Evolutionary conservation across 139 green algal genomes (phyloP), one percentile per base, ranked within the genome.

Genomic region (Pycnococcus provasolii): DNA sequence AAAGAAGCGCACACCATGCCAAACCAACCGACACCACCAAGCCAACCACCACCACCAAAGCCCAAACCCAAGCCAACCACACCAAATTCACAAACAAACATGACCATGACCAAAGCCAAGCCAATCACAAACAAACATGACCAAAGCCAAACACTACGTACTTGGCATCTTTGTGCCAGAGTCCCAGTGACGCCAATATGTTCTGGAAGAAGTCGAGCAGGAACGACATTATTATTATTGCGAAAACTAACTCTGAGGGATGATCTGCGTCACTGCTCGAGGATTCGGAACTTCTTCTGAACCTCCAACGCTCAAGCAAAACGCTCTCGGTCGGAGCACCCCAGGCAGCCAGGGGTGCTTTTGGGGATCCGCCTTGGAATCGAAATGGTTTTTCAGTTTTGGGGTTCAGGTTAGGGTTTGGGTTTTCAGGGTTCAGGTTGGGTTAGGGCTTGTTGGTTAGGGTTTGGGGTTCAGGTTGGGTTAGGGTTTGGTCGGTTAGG

Each of bases 131-230:
- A 45, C 11, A 45, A 61, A 8, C 5, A 61, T 8, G 11, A 7
- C 26, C 4, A 45, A 3, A n/a, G 42, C 26, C 3, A 9, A 77
- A 60, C 47, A 89, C 85, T 39, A 99, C 70, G 68, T 98, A 99
- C 80, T 99, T 99, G 43, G 92, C 94, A 70, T 96, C 94, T 79
- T 99, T 99, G 77, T 96, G 95, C 78, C 90, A 95, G 45, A 98
- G 81, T 2, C 92, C 91, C 15, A 97, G 80, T 2, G 77, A 86
- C 65, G 96, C 96, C 13, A 97, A 80, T 37, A 96, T 70, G 48
- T 82, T 72, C 65, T 95, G 94, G 68, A 97, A 96, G 89, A 89
- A 82, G 51, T 82, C 62, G 15, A 81, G 54, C 9, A 84, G 50
- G 52, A 81, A 79, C 68, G 13, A 53, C 41, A 71, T 50, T 7